phyloP scores from a whole-genome alignment of 768 basidiomycete species.

The Nidula microcarpa region DNA sequence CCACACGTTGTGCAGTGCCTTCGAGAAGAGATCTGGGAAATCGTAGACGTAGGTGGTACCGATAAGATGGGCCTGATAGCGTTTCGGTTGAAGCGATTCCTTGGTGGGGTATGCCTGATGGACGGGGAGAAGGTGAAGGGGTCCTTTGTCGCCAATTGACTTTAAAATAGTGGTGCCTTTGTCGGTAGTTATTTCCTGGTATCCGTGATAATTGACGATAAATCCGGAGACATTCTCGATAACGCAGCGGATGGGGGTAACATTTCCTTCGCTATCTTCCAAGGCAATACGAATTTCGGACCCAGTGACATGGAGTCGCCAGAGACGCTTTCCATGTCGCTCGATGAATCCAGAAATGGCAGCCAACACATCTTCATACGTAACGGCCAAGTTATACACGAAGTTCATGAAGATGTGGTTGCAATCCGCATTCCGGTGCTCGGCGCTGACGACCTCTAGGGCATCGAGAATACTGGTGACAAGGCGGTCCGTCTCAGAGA shows the following conservation, averaged over 20 bases:
- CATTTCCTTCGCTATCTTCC: slow-evolving; percentile 93
- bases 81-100: slow-evolving; percentile 96
- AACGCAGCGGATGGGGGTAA: slow-evolving; percentile 93
- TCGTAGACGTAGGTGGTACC: slow-evolving; percentile 99
- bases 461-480: slow-evolving; percentile 93
- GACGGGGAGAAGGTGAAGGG: slow-evolving; percentile 93
- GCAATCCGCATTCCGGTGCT: slow-evolving; percentile 90
- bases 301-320: slow-evolving; percentile 97
- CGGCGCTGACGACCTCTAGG: slow-evolving; percentile 87
- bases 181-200: slow-evolving; percentile 97
- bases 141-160: slow-evolving; percentile 97
- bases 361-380: slow-evolving; percentile 94
- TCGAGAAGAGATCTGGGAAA: slow-evolving; percentile 98
- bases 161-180: slow-evolving; percentile 94
- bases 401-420: slow-evolving; percentile 99
- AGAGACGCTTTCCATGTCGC: slow-evolving; percentile 95
- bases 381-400: slow-evolving; percentile 92
- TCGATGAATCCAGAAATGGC: slow-evolving; percentile 99
- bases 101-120: slow-evolving; percentile 94
- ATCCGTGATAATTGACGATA: slow-evolving; percentile 96
- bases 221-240: slow-evolving; percentile 99
- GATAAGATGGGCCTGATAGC: slow-evolving; percentile 97
- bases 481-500: slow-evolving; percentile 96
- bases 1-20: slow-evolving; percentile 95
- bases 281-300: slow-evolving; percentile 95